Evolutionary conservation across 2,329 filamentous ascomycete genomes (phyloP).

Genomic region (Coccinonectria pachysandricola): DNA sequence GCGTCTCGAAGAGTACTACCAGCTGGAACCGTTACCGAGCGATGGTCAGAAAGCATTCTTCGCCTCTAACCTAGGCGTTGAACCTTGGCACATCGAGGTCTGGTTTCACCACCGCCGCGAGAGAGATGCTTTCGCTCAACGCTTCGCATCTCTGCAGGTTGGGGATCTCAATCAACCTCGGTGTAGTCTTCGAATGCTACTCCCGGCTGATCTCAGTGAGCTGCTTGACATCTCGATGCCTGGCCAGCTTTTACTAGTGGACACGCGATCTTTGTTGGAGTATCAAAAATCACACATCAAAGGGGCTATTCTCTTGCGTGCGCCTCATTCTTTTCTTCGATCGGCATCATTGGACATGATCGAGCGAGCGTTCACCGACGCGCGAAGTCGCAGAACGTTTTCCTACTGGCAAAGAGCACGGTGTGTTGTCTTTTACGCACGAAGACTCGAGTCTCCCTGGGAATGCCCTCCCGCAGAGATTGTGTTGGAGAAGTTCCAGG

Average conservation of each 20-base stretch:
- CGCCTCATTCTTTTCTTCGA: conserved; percentile 37
- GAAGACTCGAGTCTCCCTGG: conserved; percentile 37
- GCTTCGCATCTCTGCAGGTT: conserved; percentile 34
- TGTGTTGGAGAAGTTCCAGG: conserved; percentile 34
- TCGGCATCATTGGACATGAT: conserved; percentile 40
- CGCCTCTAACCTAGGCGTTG: conserved; percentile 43
- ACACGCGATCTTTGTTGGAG: conserved; percentile 35
- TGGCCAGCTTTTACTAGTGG: conserved; percentile 36
- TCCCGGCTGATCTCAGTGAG: conserved; percentile 39
- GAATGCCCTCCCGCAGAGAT: conserved; percentile 40
- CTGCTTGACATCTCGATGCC: conserved; percentile 40
- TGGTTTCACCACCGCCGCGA: conserved; percentile 47
- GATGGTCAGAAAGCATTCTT: conserved; percentile 41
- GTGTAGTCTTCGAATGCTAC: conserved; percentile 35
- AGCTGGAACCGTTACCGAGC: conserved; percentile 35
- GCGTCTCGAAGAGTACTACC: conserved; percentile 44
- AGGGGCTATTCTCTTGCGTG: conserved; percentile 41
- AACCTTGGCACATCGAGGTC: conserved; percentile 39
- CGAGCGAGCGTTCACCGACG: conserved; percentile 38
- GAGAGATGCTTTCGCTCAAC: conserved; percentile 34
- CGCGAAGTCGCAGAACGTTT: conserved; percentile 36
- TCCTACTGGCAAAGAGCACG: conserved; percentile 35
- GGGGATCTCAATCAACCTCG: conserved; percentile 24
- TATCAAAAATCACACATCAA: conserved; percentile 43
- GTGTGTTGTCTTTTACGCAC: conserved; percentile 44